Evolutionary conservation across 2,329 filamentous ascomycete genomes (phyloP), one percentile per base, ranked within the genome.

Genomic region (Botryotinia narcissicola): DNA sequence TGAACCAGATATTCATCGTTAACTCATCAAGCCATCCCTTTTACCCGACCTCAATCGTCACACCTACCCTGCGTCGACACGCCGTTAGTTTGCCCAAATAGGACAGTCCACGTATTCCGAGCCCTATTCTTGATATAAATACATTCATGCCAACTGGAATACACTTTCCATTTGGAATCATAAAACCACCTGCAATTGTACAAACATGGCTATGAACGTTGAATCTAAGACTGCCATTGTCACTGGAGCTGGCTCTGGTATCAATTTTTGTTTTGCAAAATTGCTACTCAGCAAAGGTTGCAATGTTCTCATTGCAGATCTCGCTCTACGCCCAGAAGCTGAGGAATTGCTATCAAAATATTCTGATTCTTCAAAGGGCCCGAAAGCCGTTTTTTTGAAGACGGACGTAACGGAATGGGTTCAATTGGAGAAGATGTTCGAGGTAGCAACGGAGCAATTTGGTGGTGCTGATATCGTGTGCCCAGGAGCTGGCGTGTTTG

Each of bases 191-290:
- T 25, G 10, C 14, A 4, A 35, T 20, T 29, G n/a, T 6, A 25
- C n/a, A 16, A 72, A 37, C 22, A 80, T 80, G 78, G 78, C 78
- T 9, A 77, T 79, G 75, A 75, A 77, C n/a, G 83, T 86, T 32
- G 77, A 82, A 70, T 84, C 83, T 69, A 85, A 84, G 77, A 84
- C 85, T 20, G 87, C 87, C 20, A 86, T 88, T 64, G 81, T 88
- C 44, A 88, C 86, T 18, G 87, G 87, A 46, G 86, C 85, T 57
- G 86, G 87, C 40, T 87, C 86, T 64, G 86, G 86, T 84, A 86
- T 86, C 74, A 84, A 84, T 73, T 78, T 86, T 16, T 79, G 79
- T 4, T 86, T 86, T 61, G 84, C 84, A 7, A 76, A 82, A 32
- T 80, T 86, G 0, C 81, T 87, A 2, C 80, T 86, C 0, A 76